Evolutionary conservation across 2,329 filamentous ascomycete species (phyloP), one percentile per base, ranked within the genome.

Genomic region (Phoma sp.): DNA sequence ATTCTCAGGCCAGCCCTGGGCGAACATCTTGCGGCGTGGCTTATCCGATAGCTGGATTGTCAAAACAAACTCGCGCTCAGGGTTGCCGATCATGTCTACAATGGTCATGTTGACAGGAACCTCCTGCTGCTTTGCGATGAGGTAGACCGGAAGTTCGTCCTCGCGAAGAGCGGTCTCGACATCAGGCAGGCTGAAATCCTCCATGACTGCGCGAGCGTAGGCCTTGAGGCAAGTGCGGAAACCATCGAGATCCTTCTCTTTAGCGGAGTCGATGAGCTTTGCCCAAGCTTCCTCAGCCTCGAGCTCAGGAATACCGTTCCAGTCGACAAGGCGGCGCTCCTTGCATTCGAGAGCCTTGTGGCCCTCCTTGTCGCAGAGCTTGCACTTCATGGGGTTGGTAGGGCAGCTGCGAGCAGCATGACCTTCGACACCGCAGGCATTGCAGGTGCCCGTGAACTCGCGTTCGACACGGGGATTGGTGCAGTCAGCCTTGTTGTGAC

Each of bases 401-500:
- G 88, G 87, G 61, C 89, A 92, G 46, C 89, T 85, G 19, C 82
- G 81, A 46, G 82, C 77, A 64, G 84, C 77, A 59, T 87, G 84
- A 19, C 84, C 84, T 31, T 78, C 70, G 54, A 81, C 64, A 15
- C 78, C 74, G 62, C 84, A 87, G 71, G 83, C 77, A 58, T 83
- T 84, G 76, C 88, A 91, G 9, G 77, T 82, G 3, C 86, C 84
- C 43, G 78, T 79, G 69, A 84, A 84, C 12, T 76, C 68, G 47
- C 78, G 78, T 52, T 80, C 77, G 47, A 84, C 81, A 24, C 74
- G 76, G 15, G 82, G 80, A 51, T 88, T 85, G 17, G 84, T 64
- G 65, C 87, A 89, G 7, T 89, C 86, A 1, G 80, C 74, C 73
- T 86, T 88, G 73, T 79, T 84, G 78, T 89, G 87, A 13, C 86